Evolutionary conservation across 176 grass and related monocot genomes (phyloP), one percentile per base, ranked within the genome.

Genomic region (Oryza nivara): DNA sequence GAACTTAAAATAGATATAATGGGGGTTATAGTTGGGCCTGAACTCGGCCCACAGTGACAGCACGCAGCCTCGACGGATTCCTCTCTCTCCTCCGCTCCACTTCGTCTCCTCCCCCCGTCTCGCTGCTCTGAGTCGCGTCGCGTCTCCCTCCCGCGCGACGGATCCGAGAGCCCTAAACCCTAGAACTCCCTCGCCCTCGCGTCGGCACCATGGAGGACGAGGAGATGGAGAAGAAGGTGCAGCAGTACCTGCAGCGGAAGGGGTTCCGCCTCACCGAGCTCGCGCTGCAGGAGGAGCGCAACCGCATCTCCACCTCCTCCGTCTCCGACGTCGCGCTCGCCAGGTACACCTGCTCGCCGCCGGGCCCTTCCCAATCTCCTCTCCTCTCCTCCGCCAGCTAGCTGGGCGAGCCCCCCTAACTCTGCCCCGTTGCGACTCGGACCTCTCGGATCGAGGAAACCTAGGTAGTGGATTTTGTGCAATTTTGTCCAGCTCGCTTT

Each of bases 201-300:
- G 19, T n/a, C 17, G 54, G 6, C 63, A 5, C 68, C 35, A 98
- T 99, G 93, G 93, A 94, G 45, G 96, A 98, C 73, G 93, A 96
- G 86, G 96, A 98, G 85, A 90, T 94, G 78, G 89, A 99, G 84
- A 99, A 95, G 91, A 88, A 94, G 73, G 96, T 94, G 81, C 78
- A 93, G 75, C 88, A 91, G 75, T 99, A 99, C 83, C 83, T 96
- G 75, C 92, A 91, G 86, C 92, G 88, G 74, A 99, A 92, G 86
- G 96, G 93, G 20, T 96, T 99, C 89, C 91, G 82, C 83, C 86
- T 94, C 73, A 89, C 91, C 6, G 96, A 96, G 86, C 85, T 96
- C 26, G 91, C 91, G 58, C 88, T 96, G 63, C 96, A 94, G 75
- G 93, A 95, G 88, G 96, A 99, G 86, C 92, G 94, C 65, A 94